These are phyloP conservation scores for Hanseniaspora vineae DNA, from an alignment of 805 yeast species.

Conservation along the genomic window DNA sequence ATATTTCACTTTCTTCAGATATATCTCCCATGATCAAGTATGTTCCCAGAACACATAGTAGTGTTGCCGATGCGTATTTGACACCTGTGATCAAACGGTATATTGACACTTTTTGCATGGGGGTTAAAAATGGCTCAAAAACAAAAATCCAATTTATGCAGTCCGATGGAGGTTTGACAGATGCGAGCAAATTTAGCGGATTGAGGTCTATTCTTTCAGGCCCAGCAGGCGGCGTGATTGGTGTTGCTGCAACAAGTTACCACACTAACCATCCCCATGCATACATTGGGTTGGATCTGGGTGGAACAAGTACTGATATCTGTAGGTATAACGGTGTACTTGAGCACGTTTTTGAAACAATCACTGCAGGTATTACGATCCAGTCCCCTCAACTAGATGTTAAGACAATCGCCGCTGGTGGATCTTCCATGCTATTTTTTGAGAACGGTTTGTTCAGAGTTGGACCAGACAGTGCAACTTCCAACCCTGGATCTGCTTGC, in stretches of 20 bases:
- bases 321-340: slow-evolving; percentile 59
- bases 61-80: slow-evolving; percentile 71
- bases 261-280: slow-evolving; percentile 35
- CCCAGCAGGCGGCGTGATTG: slow-evolving; percentile 97
- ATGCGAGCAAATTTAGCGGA: slow-evolving; percentile 75
- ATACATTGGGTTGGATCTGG: slow-evolving; percentile 77
- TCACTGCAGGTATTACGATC: slow-evolving; percentile 71
- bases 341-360: slow-evolving; percentile 72
- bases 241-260: slow-evolving; percentile 62
- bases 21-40: slow-evolving; percentile 71
- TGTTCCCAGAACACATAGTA: slow-evolving; percentile 63
- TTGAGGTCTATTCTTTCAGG: slow-evolving; percentile 82
- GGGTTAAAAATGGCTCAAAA: slow-evolving; percentile 39
- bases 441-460: slow-evolving; percentile 64
- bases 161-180: slow-evolving; percentile 90
- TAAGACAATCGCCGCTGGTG: slow-evolving; percentile 78
- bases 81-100: slow-evolving; percentile 68
- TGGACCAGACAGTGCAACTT: slow-evolving; percentile 79
- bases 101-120: slow-evolving; percentile 45
- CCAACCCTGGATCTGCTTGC: slow-evolving; percentile 86
- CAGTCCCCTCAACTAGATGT: slow-evolving; percentile 79
- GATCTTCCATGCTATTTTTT: slow-evolving; percentile 59
- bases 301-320: slow-evolving; percentile 84
- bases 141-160: slow-evolving; percentile 75
- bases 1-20: slow-evolving; percentile 55